phyloP scores from a whole-genome alignment of 768 basidiomycete species.

The Termitomyces heimii region DNA sequence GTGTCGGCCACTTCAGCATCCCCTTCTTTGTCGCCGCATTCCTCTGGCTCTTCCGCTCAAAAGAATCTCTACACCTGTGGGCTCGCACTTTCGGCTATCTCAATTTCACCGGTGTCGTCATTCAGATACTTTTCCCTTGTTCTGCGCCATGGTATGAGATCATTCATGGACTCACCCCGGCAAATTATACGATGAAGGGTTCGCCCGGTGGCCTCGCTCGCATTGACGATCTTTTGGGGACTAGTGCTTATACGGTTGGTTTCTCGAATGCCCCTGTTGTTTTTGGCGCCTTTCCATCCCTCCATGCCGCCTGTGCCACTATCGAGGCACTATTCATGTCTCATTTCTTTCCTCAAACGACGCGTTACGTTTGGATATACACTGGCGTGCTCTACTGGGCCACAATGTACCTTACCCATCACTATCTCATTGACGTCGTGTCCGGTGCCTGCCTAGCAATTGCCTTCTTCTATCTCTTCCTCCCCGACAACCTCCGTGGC shows the following conservation, averaged over 20 bases:
- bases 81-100: slow-evolving; percentile 87
- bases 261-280: slow-evolving; percentile 90
- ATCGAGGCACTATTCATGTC: slow-evolving; percentile 90
- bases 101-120: slow-evolving; percentile 83
- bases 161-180: slow-evolving; percentile 93
- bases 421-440: slow-evolving; percentile 98
- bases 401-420: slow-evolving; percentile 98
- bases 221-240: slow-evolving; percentile 84
- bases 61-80: slow-evolving; percentile 78
- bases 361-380: slow-evolving; percentile 74
- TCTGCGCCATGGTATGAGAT: slow-evolving; percentile 98
- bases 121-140: slow-evolving; percentile 87
- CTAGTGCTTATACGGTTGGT: slow-evolving; percentile 65
- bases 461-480: slow-evolving; percentile 80
- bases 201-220: slow-evolving; percentile 90
- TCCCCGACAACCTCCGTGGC: slow-evolving; percentile 75
- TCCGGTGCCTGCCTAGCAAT: slow-evolving; percentile 89
- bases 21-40: slow-evolving; percentile 85
- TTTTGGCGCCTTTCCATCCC: slow-evolving; percentile 94
- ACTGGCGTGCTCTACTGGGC: slow-evolving; percentile 90
- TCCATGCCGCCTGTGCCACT: slow-evolving; percentile 88
- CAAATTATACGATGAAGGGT: slow-evolving; percentile 87
- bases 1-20: slow-evolving; percentile 83
- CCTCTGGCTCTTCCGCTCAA: slow-evolving; percentile 86
- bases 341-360: slow-evolving; percentile 85